Evolutionary conservation across 768 basidiomycete species (phyloP), one percentile per base, ranked within the genome.

Genomic region (Tricholoma matsutake): DNA sequence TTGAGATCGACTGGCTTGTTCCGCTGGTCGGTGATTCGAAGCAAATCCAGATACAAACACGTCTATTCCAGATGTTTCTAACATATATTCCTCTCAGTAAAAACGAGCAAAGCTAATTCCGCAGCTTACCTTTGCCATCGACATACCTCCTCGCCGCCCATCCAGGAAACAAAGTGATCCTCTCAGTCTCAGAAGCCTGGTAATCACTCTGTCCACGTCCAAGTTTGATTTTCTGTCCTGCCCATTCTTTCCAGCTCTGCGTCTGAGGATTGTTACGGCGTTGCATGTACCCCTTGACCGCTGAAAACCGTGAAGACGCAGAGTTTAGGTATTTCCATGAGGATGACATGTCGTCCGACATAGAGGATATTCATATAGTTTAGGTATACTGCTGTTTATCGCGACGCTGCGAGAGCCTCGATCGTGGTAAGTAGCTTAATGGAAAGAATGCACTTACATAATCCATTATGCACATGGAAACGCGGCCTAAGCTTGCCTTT

Each of bases 11-110:
- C 86, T 87, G 1, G 86, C 81, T 47, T 79, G 75, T 57, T 87
- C 87, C 2, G 84, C 79, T 1, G 83, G 77, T 45, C 84, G 81
- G 45, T 84, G 76, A 53, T 79, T 83, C 14, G 86, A 79, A 0
- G 89, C 92, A 65, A 86, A 92, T 0, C 94, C 94, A 13, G 92
- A 91, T 7, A 93, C 77, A 52, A 85, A 88, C 0, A 94, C 75
- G 45, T 89, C 86, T 3, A 95, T 72, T 56, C 88, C 85, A 65
- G 92, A 94, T 3, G 84, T 73, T 45, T 76, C 85, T 84, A 58
- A 3, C 34, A 18, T 41, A 57, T 45, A 54, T 41, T n/a, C n/a
- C 11, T 45, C 16, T 56, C 45, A 52, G 31, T 28, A 47, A 39
- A 18, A 53, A 11, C 29, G 14, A 49, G 10, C 9, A 6, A 22